These are phyloP conservation scores for Pichiaceae sp. DNA, from an alignment of 1,139 yeast genomes.

Conservation along the genomic window DNA sequence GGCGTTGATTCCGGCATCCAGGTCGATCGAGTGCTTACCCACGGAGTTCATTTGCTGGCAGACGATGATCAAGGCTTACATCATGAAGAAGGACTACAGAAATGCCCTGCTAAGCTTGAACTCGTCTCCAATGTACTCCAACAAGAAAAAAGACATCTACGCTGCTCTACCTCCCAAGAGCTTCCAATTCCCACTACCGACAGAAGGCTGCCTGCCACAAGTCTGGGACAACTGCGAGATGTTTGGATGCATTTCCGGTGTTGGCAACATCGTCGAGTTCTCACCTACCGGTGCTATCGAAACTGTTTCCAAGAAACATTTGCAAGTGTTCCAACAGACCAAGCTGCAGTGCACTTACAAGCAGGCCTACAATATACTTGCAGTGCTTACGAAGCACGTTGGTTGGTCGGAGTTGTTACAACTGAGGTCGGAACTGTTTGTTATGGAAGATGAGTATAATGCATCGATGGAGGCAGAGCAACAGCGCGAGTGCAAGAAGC, in stretches of 20 bases:
- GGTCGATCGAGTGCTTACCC: slow-evolving; percentile 75
- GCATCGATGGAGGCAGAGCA: slow-evolving; percentile 12
- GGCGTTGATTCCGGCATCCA: slow-evolving; percentile 66
- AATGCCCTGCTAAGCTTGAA: slow-evolving; percentile 77
- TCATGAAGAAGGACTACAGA: slow-evolving; percentile 59
- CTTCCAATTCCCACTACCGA: slow-evolving; percentile 68
- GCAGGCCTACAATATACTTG: slow-evolving; percentile 70
- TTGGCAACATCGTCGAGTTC: slow-evolving; percentile 37
- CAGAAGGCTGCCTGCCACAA: slow-evolving; percentile 53
- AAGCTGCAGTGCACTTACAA: slow-evolving; percentile 72
- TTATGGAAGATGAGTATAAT: slow-evolving; percentile 86
- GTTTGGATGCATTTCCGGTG: slow-evolving; percentile 47
- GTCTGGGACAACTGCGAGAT: slow-evolving; percentile 39
- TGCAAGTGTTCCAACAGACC: slow-evolving; percentile 63
- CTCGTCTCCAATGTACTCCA: slow-evolving; percentile 86
- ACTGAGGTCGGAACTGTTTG: slow-evolving; percentile 76
- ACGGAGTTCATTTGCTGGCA: slow-evolving; percentile 85
- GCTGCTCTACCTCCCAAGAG: slow-evolving; percentile 61
- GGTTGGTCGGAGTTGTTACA: slow-evolving; percentile 90
- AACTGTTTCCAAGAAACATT: slow-evolving; percentile 57
- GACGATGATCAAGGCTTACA: slow-evolving; percentile 61
- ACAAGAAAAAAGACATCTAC: slow-evolving; percentile 50
- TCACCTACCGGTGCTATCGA: slow-evolving; percentile 34
- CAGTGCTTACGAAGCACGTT: slow-evolving; percentile 44
- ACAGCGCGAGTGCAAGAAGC: slow-evolving; percentile 3